Base-by-base conservation (phyloP, 371 early-diverging fungal species). In the Syncephalastrum contaminatum region DNA sequence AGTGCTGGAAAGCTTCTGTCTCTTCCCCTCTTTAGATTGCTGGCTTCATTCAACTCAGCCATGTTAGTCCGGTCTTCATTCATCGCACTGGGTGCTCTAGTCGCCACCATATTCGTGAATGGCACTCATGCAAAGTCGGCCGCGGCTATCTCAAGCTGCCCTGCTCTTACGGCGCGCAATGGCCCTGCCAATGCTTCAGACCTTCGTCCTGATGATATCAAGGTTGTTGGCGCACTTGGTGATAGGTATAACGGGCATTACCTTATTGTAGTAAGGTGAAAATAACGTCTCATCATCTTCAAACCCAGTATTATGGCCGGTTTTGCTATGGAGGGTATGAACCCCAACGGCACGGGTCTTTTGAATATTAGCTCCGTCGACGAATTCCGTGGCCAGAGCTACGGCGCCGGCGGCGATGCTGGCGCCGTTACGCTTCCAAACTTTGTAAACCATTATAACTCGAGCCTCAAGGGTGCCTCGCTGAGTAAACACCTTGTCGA, bases 361-460 rank as follows among this genome's bases (percentile, higher is more conserved):
- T 27, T 64, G 16, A 64, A 69, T 40, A 45, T 62, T 22, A 45
- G 46, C 13, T 40, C 66, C 4, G 53, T 62, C 19, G 54, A 53
- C 8, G 76, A 75, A 53, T 70, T 68, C 22, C 71, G 80, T 56
- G 77, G 77, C 2, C 54, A 76, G 12, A 75, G 75, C 48, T 80
- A 66, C 54, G 64, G 67, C 20, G 66, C 64, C 16, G 80, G 80
- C 54, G 80, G 80, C 25, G 73, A 80, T 43, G 19, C 30, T 21
- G 57, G 55, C 48, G 77, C 80, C 5, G 46, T 67, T 0, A 76
- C 75, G 10, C 24, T 80, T 13, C 67, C 76, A 2, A 76, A 72
- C 41, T 65, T 70, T 30, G 48, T 76, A 24, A 72, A 75, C 20
- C 58, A 70, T 48, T 77, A 71, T 63, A 68, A 66, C 42, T 48